Percentiles rank a stretch among this genome's conserved stretches.
Evolutionary conservation across 306 rosid species (phyloP).

Genomic region (Sophora flavescens): DNA sequence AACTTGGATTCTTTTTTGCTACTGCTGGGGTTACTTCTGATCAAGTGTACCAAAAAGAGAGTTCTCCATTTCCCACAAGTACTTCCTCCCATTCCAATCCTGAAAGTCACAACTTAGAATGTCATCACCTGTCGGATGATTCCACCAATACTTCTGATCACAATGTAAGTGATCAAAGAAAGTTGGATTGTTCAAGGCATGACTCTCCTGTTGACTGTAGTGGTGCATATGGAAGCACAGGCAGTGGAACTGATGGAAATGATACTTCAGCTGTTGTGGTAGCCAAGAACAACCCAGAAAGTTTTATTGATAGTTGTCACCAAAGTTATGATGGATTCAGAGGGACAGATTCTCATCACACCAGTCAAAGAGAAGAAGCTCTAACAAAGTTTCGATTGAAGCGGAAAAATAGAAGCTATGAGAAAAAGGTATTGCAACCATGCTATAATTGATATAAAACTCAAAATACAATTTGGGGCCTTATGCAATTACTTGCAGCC

Average conservation of each 20-base stretch:
- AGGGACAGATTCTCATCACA: slow-evolving; percentile 55
- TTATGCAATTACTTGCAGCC: slow-evolving; percentile 22
- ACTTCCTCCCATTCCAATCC: slow-evolving; percentile 49
- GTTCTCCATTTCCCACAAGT: slow-evolving; percentile 53
- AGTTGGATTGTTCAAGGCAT: slow-evolving; percentile 43
- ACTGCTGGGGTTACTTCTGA: slow-evolving; percentile 55
- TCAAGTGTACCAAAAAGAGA: slow-evolving; percentile 50
- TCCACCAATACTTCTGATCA: slow-evolving; percentile 46
- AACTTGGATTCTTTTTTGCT: slow-evolving; percentile 49
- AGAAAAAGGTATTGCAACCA: slow-evolving; percentile 70
- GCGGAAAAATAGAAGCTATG: slow-evolving; percentile 83
- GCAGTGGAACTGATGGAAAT: slow-evolving; percentile 58
- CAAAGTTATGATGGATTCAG: slow-evolving; percentile 47
- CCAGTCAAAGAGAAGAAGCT: slow-evolving; percentile 84
- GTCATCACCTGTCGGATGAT: slow-evolving; percentile 47
- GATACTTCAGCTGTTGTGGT: slow-evolving; percentile 44
- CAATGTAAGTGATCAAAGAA: slow-evolving; percentile 39
- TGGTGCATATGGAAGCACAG: slow-evolving; percentile 51
- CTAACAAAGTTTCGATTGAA: slow-evolving; percentile 80
- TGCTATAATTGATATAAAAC: slow-evolving; percentile 1
- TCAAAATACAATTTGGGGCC: background rate
- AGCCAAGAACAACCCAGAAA: slow-evolving; percentile 48
- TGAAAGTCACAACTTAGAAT: slow-evolving; percentile 53
- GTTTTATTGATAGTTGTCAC: slow-evolving; percentile 43
- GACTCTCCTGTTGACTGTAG: slow-evolving; percentile 52